Percentiles rank a stretch among this genome's conserved stretches.
These are phyloP conservation scores for Chytriomyces sp. DNA, from an alignment of 192 early-diverging fungal genomes.

Conservation along the genomic window DNA sequence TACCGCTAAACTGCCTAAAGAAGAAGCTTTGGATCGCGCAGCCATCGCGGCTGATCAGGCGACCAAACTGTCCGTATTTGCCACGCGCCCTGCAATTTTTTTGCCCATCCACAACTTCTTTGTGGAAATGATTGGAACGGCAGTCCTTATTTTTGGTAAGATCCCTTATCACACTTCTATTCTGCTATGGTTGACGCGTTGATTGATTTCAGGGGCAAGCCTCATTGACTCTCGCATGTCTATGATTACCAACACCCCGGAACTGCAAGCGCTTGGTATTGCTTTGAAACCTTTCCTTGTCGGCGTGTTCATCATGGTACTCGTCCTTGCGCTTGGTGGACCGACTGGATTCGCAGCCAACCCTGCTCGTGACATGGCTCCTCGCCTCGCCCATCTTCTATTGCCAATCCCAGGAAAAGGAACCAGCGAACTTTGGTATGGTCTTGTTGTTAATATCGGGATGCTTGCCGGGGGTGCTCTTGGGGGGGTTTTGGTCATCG, in stretches of 20 bases:
- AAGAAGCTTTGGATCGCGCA: conserved; percentile 30
- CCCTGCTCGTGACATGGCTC: conserved; percentile 35
- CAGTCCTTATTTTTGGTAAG: conserved; percentile 23
- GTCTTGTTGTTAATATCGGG: conserved; percentile 9
- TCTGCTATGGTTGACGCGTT: too few species aligned
- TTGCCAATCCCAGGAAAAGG: conserved; percentile 43
- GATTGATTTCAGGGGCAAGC: not conserved
- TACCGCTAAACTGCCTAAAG: not conserved
- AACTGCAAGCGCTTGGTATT: not conserved
- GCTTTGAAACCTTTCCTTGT: conserved; percentile 20
- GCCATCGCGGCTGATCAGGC: conserved; percentile 34
- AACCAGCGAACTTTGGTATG: conserved; percentile 25
- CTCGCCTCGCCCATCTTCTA: conserved; percentile 32
- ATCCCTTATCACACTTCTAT: not conserved
- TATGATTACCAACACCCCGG: not conserved
- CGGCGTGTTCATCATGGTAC: conserved; percentile 27
- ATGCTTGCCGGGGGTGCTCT: conserved; percentile 21
- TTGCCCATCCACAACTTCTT: conserved; percentile 33
- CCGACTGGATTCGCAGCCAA: conserved; percentile 39
- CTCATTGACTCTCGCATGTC: conserved; percentile 7
- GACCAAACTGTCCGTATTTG: conserved; percentile 32
- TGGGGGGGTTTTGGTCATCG: conserved; percentile 20
- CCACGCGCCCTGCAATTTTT: conserved; percentile 34
- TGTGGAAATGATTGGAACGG: conserved; percentile 28
- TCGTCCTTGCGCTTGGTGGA: conserved; percentile 32